Percentiles rank a stretch among this genome's conserved stretches.
phyloP scores from a whole-genome alignment of 2,329 filamentous ascomycete species.

The Xylariomycetidae sp. region DNA sequence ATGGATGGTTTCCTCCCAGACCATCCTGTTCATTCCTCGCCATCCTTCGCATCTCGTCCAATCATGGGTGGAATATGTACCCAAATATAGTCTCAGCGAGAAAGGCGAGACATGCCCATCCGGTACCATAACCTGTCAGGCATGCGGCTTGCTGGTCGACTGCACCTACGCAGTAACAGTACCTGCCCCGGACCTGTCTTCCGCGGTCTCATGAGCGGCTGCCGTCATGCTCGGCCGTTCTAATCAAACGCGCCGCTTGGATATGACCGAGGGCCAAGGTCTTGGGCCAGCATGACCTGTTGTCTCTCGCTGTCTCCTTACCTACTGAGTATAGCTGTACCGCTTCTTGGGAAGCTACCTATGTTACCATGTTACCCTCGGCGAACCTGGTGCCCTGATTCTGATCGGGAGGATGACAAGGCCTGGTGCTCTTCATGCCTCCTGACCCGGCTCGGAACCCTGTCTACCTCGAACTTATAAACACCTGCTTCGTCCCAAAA shows the following conservation, averaged over 20 bases:
- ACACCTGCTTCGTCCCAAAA: constrained; percentile 13
- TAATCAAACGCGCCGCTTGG: constrained; percentile 9
- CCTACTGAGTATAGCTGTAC: too few relatives aligned
- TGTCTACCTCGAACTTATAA: constrained; percentile 18
- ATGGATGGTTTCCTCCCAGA: too few relatives aligned
- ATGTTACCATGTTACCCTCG: constrained; percentile 14
- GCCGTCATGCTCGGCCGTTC: constrained; percentile 14
- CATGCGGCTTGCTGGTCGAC: not conserved
- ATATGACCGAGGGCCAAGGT: constrained; percentile 10
- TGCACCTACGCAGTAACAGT: too few relatives aligned
- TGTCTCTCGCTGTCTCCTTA: constrained; percentile 9
- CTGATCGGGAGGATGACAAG: constrained; percentile 10
- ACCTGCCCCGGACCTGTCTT: constrained; percentile 8
- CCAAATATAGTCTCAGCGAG: too few relatives aligned
- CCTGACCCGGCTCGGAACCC: constrained; percentile 11
- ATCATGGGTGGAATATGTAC: too few relatives aligned
- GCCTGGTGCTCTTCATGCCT: constrained; percentile 11
- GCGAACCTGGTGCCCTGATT: constrained; percentile 5
- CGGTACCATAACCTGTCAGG: too few relatives aligned
- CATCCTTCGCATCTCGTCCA: too few relatives aligned
- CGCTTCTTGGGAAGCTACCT: too few relatives aligned
- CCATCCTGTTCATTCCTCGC: too few relatives aligned
- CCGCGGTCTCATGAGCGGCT: constrained; percentile 3
- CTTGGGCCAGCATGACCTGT: constrained; percentile 8
- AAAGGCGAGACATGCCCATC: too few relatives aligned